Evolutionary conservation across 805 yeast species (phyloP), one percentile per base, ranked within the genome.

Genomic region (Teunomyces pallodes): DNA sequence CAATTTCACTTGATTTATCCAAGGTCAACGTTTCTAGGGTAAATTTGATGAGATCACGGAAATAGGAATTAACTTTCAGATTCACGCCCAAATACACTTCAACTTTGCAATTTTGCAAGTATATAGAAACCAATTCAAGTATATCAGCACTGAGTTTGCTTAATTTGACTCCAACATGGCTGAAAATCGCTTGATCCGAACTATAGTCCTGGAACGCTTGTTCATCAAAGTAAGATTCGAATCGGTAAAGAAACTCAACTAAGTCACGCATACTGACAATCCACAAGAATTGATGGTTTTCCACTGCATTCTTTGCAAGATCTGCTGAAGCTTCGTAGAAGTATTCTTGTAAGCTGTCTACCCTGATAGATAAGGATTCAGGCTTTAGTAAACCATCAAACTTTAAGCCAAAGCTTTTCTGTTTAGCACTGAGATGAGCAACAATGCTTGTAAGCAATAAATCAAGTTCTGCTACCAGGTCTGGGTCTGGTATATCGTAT

Each of bases 231-330:
- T 12, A 24, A 26, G 41, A 26, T 24, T 38, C 41, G 13, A 38
- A 38, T 24, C 20, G 7, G 28, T 38, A 12, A n/a, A 26, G 30
- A 38, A 26, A 38, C n/a, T n/a, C 30, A 2, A 46, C 48, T 20
- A 60, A 41, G 17, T 36, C 33, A 1, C 47, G 39, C 8, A 60
- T 13, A 5, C 45, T 40, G 5, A 48, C 43, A 8, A 63, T 29
- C 69, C 69, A 64, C 7, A 62, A 46, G n/a, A 47, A 41, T 17
- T 53, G 53, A 45, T 64, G 59, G 9, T 46, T 29, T 3, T 26
- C 41, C 4, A 54, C n/a, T 0, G 51, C 49, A 33, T 49, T 33
- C n/a, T 53, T 50, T 6, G 27, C 32, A 9, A 64, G 54, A 3
- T 43, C 16, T 16, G 50, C 36, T 13, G 43, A 45, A 5, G 52